Base-by-base conservation (phyloP, 75 land plant genomes). In the Sequoiadendron giganteum region DNA sequence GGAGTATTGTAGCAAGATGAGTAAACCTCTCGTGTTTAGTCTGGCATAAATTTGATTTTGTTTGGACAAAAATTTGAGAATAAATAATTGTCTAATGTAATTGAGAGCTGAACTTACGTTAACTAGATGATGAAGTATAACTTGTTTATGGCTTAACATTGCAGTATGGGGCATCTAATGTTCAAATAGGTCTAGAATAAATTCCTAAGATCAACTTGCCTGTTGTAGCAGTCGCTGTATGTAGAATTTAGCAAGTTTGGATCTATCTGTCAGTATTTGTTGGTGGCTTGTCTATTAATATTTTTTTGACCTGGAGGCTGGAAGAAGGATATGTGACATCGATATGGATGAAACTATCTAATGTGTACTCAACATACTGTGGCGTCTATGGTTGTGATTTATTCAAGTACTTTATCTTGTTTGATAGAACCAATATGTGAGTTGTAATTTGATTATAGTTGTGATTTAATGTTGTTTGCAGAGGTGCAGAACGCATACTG, bases 401-500 rank as follows among this genome's bases (percentile, higher is more conserved):
- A 45, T 45, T 4, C 25, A 25, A 43, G 47, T 81, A 81, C 40
- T 25, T 1, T n/a, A 38, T 78, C 48, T 81, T 25, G 11, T 81
- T 45, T 43, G 84, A 81, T 25, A 25, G 30, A 42, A 39, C 15
- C 3, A 43, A 81, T 43, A 28, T 81, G 49, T 18, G 40, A 42
- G 8, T 81, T 39, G 83, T 19, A 80, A 28, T 65, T 45, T 81
- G 30, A 81, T 81, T 43, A 21, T 81, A 0, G 84, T 10, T 45
- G 42, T 36, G 45, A 38, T 85, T 10, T 54, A 15, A 32, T 85
- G 86, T 39, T 39, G 8, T 47, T 3, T 84, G 86, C 79, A 88
- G 89, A 32, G 86, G 89, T 70, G 86, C 80, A 32, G 54, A 47
- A n/a, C 86, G 87, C 68, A 18, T 88, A 30, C 73, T 42, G 86